Evolutionary conservation across 2,329 filamentous ascomycete species (phyloP).

Genomic region (Neopestalotiopsis sp.): DNA sequence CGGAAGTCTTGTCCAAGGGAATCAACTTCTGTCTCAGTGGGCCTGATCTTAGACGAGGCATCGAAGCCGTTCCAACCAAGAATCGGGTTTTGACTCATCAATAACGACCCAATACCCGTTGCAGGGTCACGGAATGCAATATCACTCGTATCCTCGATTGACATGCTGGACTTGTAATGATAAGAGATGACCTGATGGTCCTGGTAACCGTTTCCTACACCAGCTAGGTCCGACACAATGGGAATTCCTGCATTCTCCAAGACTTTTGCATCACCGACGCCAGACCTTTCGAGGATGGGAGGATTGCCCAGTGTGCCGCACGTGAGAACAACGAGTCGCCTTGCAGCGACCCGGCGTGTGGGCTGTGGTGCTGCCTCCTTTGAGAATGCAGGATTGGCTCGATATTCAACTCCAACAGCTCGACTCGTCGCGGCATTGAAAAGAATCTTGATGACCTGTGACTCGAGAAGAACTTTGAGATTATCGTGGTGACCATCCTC

Average conservation of each 20-base stretch:
- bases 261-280: constrained; percentile 50
- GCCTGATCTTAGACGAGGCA: constrained; percentile 2
- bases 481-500: constrained; percentile 49
- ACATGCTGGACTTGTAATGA: constrained; percentile 39
- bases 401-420: neutral
- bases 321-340: constrained; percentile 43
- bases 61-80: neutral
- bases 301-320: constrained; percentile 47
- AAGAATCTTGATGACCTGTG: constrained; percentile 43
- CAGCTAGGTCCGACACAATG: constrained; percentile 44
- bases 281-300: constrained; percentile 54
- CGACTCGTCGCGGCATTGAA: neutral
- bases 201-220: constrained; percentile 52
- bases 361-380: neutral
- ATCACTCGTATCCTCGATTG: neutral
- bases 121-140: neutral
- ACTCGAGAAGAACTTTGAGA: constrained; percentile 55
- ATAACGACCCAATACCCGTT: neutral
- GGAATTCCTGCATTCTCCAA: constrained; percentile 39
- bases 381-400: neutral
- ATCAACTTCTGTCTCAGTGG: neutral
- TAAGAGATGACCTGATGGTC: constrained; percentile 54
- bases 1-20: neutral
- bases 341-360: constrained; percentile 47
- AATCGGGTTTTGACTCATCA: neutral